A percentile compares a stretch with the other conserved stretches of the same genome.
Evolutionary conservation across 106 monocot genomes (phyloP).

Genomic region (Platanthera guangdongensis): DNA sequence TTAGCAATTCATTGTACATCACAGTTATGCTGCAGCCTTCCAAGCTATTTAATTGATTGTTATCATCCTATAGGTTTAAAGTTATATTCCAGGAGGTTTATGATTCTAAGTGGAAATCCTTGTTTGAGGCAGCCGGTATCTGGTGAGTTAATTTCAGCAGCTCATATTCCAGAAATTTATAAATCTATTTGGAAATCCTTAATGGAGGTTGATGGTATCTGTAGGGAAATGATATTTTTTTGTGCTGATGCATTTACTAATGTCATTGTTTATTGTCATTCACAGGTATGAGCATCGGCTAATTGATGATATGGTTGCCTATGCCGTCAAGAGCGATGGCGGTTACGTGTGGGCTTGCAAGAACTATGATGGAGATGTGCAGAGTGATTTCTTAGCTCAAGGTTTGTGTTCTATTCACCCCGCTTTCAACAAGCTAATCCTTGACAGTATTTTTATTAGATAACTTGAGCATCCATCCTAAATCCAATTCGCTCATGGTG

Average conservation of each 20-base stretch:
- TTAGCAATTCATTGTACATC: neutral
- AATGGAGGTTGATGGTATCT: no score
- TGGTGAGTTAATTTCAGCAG: slow-evolving; percentile 22
- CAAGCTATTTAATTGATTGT: neutral
- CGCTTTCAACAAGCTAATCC: neutral
- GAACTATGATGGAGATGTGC: slow-evolving; percentile 79
- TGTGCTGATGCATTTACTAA: neutral
- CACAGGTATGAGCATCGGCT: slow-evolving; percentile 62
- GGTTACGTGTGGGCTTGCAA: slow-evolving; percentile 70
- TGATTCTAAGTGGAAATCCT: slow-evolving; percentile 40
- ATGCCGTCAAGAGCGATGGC: slow-evolving; percentile 59
- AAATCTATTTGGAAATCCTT: no score
- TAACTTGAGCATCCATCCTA: neutral
- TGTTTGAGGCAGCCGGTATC: slow-evolving; percentile 50
- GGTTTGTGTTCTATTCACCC: slow-evolving; percentile 15
- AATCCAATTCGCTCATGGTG: no score
- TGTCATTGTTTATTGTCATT: slow-evolving; percentile 2
- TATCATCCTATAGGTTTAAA: slow-evolving; percentile 33
- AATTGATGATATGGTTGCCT: slow-evolving; percentile 72
- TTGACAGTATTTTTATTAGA: neutral
- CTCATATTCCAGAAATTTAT: neutral
- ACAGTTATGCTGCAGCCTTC: neutral
- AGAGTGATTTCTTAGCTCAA: slow-evolving; percentile 79
- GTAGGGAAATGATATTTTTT: neutral
- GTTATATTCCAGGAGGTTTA: slow-evolving; percentile 61